phyloP scores from a whole-genome alignment of 495 filamentous ascomycete genomes.

The Penicillium argentinense region DNA sequence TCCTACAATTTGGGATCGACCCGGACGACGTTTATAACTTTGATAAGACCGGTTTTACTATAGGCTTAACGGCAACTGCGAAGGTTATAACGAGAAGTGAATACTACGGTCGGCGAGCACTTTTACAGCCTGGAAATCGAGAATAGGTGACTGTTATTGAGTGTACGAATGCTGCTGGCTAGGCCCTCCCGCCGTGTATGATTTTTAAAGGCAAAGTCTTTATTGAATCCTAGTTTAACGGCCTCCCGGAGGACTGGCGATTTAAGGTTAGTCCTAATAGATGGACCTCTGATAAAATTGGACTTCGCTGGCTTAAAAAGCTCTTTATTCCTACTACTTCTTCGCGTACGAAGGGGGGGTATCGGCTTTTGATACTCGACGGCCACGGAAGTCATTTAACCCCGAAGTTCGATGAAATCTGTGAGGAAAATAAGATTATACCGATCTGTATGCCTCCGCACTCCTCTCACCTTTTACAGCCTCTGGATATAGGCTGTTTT shows the following conservation, averaged over 20 bases:
- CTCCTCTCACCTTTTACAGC: slow-evolving; percentile 26
- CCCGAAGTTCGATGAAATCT: slow-evolving; percentile 22
- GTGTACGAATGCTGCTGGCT: slow-evolving; percentile 24
- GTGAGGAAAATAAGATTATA: slow-evolving; percentile 19
- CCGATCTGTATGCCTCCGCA: slow-evolving; percentile 24
- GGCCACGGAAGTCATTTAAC: slow-evolving; percentile 25
- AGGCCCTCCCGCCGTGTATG: slow-evolving; percentile 24
- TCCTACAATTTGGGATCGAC: slow-evolving; percentile 22
- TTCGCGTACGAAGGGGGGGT: slow-evolving; percentile 2
- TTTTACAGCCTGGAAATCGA: slow-evolving; percentile 35
- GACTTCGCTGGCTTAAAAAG: slow-evolving; percentile 15
- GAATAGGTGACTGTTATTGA: slow-evolving; percentile 41
- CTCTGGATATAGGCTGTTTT: too few species aligned
- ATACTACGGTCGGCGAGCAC: slow-evolving; percentile 21
- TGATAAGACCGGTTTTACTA: slow-evolving; percentile 44
- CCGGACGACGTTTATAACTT: slow-evolving; percentile 45
- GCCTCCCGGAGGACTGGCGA: slow-evolving; percentile 25
- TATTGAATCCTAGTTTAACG: slow-evolving; percentile 25
- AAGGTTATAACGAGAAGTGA: too few species aligned
- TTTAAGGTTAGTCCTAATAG: slow-evolving; percentile 29
- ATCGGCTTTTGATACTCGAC: slow-evolving; percentile 29
- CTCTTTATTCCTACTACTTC: slow-evolving; percentile 15
- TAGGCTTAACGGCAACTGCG: slow-evolving; percentile 30
- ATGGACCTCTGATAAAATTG: slow-evolving; percentile 32
- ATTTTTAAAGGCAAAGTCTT: slow-evolving; percentile 34